phyloP scores from a whole-genome alignment of 768 basidiomycete genomes.

The Dentipellis sp. region DNA sequence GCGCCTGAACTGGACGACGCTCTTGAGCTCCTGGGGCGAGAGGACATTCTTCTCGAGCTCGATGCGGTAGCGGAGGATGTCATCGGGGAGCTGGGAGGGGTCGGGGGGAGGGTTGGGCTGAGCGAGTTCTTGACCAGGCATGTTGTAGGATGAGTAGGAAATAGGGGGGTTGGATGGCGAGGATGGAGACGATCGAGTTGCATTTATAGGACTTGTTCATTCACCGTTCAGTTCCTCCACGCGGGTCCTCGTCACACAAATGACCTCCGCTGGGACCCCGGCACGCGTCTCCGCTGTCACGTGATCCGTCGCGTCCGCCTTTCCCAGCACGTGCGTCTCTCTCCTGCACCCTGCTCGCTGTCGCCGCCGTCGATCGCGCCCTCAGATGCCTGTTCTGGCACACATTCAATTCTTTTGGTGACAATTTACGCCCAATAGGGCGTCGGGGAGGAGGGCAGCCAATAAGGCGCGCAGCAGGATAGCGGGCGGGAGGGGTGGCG shows the following conservation, averaged over 20 bases:
- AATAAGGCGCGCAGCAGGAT: no score
- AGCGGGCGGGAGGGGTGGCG: no score
- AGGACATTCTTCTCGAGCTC: slow-evolving; percentile 40
- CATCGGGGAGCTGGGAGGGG: slow-evolving; percentile 54
- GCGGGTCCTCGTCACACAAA: neutral
- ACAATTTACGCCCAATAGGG: no score
- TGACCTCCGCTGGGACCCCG: neutral
- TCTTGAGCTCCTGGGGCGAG: slow-evolving; percentile 37
- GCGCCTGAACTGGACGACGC: slow-evolving; percentile 44
- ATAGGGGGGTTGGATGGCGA: slow-evolving; percentile 1
- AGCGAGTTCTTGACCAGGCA: slow-evolving; percentile 52
- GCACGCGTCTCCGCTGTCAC: neutral
- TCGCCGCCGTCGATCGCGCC: neutral
- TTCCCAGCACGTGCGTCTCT: neutral
- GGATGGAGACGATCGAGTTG: neutral
- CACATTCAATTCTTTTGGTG: no score
- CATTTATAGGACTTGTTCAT: neutral
- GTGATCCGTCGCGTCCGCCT: neutral
- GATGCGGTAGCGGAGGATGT: slow-evolving; percentile 40
- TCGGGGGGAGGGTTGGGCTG: slow-evolving; percentile 64
- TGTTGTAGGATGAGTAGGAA: slow-evolving; percentile 16
- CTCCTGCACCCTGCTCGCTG: neutral
- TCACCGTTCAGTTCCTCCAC: neutral
- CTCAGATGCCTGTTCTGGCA: no score
- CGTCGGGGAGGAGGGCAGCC: no score